Evolutionary conservation across 1,284 basidiomycete species (phyloP).

Genomic region (Tilletia horrida): DNA sequence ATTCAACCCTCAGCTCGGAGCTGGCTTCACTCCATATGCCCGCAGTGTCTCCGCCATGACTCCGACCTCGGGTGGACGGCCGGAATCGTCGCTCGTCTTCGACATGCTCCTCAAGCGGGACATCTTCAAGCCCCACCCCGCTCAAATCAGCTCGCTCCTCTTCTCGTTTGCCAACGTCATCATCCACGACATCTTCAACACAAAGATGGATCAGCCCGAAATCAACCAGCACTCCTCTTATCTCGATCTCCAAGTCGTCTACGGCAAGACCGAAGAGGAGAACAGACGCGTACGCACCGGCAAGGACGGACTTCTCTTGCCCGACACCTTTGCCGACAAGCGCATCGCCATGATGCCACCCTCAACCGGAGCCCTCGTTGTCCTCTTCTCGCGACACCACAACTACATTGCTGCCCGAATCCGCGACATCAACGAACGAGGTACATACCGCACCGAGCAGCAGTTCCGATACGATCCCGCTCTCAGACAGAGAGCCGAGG

Average conservation of each 20-base stretch:
- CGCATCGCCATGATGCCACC: conserved; percentile 74
- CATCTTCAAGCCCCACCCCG: conserved; percentile 30
- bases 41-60: conserved; percentile 66
- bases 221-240: conserved; percentile 72
- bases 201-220: conserved; percentile 30
- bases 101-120: conserved; percentile 22
- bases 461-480: conserved; percentile 1
- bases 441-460: conserved; percentile 17
- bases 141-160: conserved; percentile 41
- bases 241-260: conserved; percentile 72
- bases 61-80: conserved; percentile 20
- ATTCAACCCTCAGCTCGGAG: conserved; percentile 68
- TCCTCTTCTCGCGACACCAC: conserved; percentile 66
- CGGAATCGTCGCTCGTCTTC: conserved; percentile 27
- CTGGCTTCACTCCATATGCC: conserved; percentile 70
- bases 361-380: conserved; percentile 65
- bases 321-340: conserved; percentile 69
- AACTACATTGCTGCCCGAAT: conserved; percentile 74
- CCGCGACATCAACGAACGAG: conserved; percentile 57
- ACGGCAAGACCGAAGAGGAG: conserved; percentile 64
- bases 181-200: conserved; percentile 48
- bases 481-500: conserved; percentile 7
- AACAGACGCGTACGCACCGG: conserved; percentile 62
- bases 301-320: conserved; percentile 60
- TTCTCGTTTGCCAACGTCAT: conserved; percentile 46